Percentiles rank a stretch among this genome's conserved stretches.
Evolutionary conservation across 1,284 basidiomycete genomes (phyloP).

Genomic region (Omphalotus olearius): DNA sequence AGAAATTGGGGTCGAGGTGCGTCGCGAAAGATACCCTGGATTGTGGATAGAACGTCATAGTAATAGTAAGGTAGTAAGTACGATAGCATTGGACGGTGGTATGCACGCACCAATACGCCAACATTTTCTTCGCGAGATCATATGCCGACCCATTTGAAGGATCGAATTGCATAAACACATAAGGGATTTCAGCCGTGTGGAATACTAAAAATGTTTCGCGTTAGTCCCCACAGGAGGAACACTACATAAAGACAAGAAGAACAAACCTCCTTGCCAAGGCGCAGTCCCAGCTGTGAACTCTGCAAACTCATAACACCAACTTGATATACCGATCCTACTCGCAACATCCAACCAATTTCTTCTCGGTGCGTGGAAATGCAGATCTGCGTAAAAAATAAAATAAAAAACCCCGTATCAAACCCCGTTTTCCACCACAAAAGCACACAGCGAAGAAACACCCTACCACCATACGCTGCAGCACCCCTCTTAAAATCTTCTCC

Average conservation of each 20-base stretch:
- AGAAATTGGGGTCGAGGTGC: slow-evolving; percentile 19
- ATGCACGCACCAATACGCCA: slow-evolving; percentile 22
- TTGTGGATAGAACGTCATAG: too few species aligned
- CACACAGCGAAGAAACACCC: neutral
- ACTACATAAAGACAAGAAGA: neutral
- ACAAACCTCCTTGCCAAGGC: slow-evolving; percentile 18
- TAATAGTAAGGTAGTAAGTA: neutral
- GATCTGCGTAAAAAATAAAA: neutral
- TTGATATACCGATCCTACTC: slow-evolving; percentile 1
- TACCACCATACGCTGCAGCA: slow-evolving; percentile 1
- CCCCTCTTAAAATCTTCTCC: slow-evolving; percentile 6
- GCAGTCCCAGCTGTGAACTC: slow-evolving; percentile 17
- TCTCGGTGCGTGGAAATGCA: slow-evolving; percentile 9
- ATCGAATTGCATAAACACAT: slow-evolving; percentile 16
- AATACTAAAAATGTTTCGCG: slow-evolving; percentile 14
- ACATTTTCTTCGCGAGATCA: slow-evolving; percentile 19
- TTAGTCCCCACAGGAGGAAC: neutral
- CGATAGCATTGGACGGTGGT: neutral
- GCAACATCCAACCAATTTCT: neutral
- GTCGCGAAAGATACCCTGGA: slow-evolving; percentile 24
- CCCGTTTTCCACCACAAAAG: too few species aligned
- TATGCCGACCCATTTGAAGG: slow-evolving; percentile 16
- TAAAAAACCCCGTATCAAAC: too few species aligned
- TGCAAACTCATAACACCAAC: slow-evolving; percentile 17
- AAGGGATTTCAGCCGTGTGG: slow-evolving; percentile 23